phyloP scores from a whole-genome alignment of 164 flowering plant species.

The Liriodendron chinense region DNA sequence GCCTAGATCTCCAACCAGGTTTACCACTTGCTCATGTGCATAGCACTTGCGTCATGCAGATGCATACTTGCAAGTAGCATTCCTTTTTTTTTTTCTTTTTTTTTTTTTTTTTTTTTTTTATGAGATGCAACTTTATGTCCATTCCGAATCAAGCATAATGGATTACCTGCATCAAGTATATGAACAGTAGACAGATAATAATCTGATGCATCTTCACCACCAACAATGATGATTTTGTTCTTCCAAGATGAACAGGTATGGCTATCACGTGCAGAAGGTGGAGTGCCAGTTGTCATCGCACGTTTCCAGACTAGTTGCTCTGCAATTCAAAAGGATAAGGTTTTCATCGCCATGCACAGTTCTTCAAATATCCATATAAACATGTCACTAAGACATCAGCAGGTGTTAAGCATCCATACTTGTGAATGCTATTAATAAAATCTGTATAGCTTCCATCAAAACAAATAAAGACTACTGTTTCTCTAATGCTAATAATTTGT shows the following conservation, averaged over 20 bases:
- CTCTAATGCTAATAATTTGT: no score
- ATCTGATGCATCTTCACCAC: slow-evolving; percentile 89
- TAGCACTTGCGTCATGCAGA: no score
- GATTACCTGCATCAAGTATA: slow-evolving; percentile 81
- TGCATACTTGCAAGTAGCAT: no score
- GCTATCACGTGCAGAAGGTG: slow-evolving; percentile 90
- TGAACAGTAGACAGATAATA: slow-evolving; percentile 89
- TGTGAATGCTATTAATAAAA: no score
- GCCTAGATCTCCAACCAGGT: no score
- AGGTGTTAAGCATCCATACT: no score
- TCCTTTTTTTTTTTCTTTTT: no score
- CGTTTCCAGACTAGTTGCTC: slow-evolving; percentile 83
- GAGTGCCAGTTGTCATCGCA: slow-evolving; percentile 65
- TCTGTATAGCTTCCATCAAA: no score
- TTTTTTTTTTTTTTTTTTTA: no score
- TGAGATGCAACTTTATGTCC: no score
- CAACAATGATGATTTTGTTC: slow-evolving; percentile 75
- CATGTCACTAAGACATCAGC: neutral
- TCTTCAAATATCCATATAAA: neutral
- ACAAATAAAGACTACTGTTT: no score
- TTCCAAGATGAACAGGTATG: slow-evolving; percentile 95
- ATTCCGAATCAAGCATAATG: neutral
- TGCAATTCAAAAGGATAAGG: slow-evolving; percentile 26
- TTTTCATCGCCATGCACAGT: neutral
- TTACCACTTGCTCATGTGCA: no score